Conservation (phyloP, 176 grass and related monocot species). For the Phoenix dactylifera region DNA sequence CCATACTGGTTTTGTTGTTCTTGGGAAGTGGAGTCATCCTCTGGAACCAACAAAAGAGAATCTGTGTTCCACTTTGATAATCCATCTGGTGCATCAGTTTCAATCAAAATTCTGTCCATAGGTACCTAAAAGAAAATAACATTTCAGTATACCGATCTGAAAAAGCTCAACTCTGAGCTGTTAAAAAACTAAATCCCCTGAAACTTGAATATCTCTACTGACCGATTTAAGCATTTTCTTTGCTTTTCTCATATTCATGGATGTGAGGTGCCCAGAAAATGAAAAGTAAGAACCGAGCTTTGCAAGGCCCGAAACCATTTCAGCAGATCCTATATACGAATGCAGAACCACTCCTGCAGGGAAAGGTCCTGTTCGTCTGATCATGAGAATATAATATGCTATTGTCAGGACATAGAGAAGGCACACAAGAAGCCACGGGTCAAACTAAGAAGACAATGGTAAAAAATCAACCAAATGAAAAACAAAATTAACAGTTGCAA, state of each 20-base stretch:
- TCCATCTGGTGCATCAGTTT: constrained; percentile 75
- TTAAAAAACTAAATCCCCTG: too few species aligned
- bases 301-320: constrained; percentile 62
- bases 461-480: too few species aligned
- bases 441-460: too few species aligned
- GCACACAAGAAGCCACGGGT: not conserved
- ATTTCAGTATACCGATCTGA: not conserved
- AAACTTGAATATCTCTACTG: too few species aligned
- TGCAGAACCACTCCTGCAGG: constrained; percentile 64
- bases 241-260: constrained; percentile 61
- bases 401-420: not conserved
- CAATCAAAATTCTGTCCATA: constrained; percentile 25
- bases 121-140: constrained; percentile 47
- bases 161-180: not conserved
- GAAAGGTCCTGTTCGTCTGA: constrained; percentile 64
- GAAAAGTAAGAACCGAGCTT: constrained; percentile 81
- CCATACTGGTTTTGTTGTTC: constrained; percentile 15
- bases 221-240: constrained; percentile 15
- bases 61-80: constrained; percentile 44
- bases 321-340: constrained; percentile 83
- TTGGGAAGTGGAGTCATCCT: constrained; percentile 16
- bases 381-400: constrained; percentile 12
- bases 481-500: too few species aligned
- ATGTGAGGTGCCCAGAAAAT: constrained; percentile 57
- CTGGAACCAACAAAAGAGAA: constrained; percentile 36